phyloP scores from a whole-genome alignment of 2,329 filamentous ascomycete species.

The Phaeosphaeria sp. region DNA sequence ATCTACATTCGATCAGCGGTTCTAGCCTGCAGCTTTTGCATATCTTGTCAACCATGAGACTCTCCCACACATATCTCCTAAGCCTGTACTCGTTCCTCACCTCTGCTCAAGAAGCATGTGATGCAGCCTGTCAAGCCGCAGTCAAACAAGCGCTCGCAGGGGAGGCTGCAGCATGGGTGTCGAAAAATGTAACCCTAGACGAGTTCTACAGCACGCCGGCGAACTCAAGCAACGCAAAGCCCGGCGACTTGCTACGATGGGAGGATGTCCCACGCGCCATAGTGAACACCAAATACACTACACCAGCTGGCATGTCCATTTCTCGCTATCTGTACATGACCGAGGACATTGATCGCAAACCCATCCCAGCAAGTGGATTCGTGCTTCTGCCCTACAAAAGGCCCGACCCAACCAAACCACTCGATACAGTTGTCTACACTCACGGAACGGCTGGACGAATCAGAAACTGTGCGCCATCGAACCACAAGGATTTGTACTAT shows the following conservation, averaged over 20 bases:
- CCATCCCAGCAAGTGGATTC: constrained; percentile 27
- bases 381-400: constrained; percentile 26
- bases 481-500: constrained; percentile 30
- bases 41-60: background rate
- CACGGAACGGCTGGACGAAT: constrained; percentile 27
- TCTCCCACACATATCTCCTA: background rate
- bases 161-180: background rate
- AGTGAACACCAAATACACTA: constrained; percentile 22
- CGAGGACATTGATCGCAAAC: constrained; percentile 26
- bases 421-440: constrained; percentile 24
- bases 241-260: constrained; percentile 27
- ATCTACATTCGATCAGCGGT: background rate
- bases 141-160: background rate
- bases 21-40: background rate
- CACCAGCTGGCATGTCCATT: constrained; percentile 24
- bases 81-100: background rate
- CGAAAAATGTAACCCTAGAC: constrained; percentile 13
- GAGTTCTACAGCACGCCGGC: constrained; percentile 23
- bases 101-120: background rate
- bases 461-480: constrained; percentile 23
- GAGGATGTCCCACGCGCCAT: constrained; percentile 15
- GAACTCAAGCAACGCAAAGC: constrained; percentile 17
- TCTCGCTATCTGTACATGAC: constrained; percentile 30
- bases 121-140: background rate
- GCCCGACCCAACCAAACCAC: constrained; percentile 13